Evolutionary conservation across 768 basidiomycete species (phyloP).

Genomic region (Tulasnella sp.): DNA sequence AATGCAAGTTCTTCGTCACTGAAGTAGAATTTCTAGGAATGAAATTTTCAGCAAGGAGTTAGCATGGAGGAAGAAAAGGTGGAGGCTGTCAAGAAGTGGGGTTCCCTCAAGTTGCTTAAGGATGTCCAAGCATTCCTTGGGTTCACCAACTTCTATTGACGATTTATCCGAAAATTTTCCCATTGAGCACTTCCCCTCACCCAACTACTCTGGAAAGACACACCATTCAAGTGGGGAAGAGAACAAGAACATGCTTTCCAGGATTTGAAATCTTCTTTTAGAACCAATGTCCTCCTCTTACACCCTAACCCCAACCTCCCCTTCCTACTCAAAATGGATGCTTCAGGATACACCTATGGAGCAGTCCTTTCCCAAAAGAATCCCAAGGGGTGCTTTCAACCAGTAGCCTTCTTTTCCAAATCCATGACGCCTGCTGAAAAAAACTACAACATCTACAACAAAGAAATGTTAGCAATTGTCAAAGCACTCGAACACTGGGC

Average conservation of each 20-base stretch:
- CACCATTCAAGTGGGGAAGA: too few relatives aligned
- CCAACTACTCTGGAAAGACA: too few relatives aligned
- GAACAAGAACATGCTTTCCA: too few relatives aligned
- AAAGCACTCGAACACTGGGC: constrained; percentile 1
- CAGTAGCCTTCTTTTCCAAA: constrained; percentile 8
- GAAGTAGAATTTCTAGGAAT: constrained; percentile 15
- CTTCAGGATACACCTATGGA: constrained; percentile 1
- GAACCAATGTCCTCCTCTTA: not conserved
- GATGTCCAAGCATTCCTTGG: constrained; percentile 2
- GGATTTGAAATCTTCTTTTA: too few relatives aligned
- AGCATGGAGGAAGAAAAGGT: not conserved
- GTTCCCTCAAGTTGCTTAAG: not conserved
- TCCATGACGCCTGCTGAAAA: not conserved
- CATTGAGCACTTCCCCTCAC: not conserved
- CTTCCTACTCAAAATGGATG: not conserved
- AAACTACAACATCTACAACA: constrained; percentile 24
- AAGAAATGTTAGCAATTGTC: constrained; percentile 25
- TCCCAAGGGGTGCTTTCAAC: not conserved
- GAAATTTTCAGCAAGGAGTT: not conserved
- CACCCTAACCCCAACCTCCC: not conserved
- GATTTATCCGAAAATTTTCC: not conserved
- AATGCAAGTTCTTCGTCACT: not conserved
- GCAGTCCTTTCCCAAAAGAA: constrained; percentile 5
- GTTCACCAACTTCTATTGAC: not conserved
- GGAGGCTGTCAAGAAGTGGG: not conserved